Evolutionary conservation across 495 filamentous ascomycete genomes (phyloP), one percentile per base, ranked within the genome.

Genomic region (Xanthoparmelia taractica): DNA sequence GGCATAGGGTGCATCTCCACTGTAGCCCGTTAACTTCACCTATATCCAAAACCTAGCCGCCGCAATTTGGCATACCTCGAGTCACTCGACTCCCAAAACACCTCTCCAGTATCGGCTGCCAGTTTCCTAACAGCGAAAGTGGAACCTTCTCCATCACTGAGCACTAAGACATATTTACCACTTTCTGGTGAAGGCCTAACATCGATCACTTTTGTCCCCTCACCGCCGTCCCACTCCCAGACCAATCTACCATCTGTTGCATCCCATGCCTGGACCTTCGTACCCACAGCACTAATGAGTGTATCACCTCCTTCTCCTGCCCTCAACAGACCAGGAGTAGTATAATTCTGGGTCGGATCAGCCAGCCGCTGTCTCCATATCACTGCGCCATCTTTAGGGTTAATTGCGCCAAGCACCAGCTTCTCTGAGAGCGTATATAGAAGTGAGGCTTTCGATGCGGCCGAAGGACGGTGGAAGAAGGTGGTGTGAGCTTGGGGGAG

Each of bases 351-450:
- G 57, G 70, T 70, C 61, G 73, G 64, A 63, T 66, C 67, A n/a
- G 73, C 73, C 47, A 95, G 73, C 56, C 84, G 71, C 70, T 96
- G 92, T 45, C 94, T 82, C 94, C 94, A 99, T 12, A 97, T 79
- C 25, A 97, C 67, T 11, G 80, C 78, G 17, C 94, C 94, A 75
- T 87, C 90, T 66, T 84, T 87, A 20, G 94, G 94, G 68, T 97
- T 95, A 15, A 97, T 80, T 0, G 94, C 93, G 36, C 91, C 95
- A 1, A 97, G 74, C 12, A 96, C 82, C 27, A 83, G 83, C 41
- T 88, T 82, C 36, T 95, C 86, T 62, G 89, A 92, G 18, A 97
- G 77, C 0, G 95, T 96, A 72, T 96, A 99, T 37, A 99, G 80
- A 36, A 97, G 79, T 34, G 89, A 92, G 23, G 93, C 93, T 73